These are phyloP conservation scores for Aureobasidium uvarum DNA, from an alignment of 2,329 filamentous ascomycete species.

Conservation along the genomic window DNA sequence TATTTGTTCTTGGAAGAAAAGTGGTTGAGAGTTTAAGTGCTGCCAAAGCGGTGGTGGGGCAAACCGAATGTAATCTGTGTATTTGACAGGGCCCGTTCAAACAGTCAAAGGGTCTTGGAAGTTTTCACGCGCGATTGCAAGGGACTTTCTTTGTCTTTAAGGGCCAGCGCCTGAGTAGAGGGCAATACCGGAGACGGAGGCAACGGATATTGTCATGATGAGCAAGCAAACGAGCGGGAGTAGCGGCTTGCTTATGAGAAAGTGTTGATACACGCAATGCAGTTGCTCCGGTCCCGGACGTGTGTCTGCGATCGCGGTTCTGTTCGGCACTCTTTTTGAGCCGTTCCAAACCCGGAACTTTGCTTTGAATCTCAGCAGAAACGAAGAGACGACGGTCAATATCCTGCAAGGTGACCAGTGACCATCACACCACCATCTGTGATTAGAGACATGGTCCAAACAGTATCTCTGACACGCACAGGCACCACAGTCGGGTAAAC, in stretches of 20 bases:
- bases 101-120: conserved; percentile 13
- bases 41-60: conserved; percentile 20
- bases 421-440: neutral
- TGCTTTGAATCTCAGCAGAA: neutral
- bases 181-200: conserved; percentile 13
- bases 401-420: neutral
- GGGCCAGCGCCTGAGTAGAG: neutral
- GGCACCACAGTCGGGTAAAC: neutral
- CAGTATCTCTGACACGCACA: neutral
- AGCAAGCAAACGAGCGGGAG: conserved; percentile 20
- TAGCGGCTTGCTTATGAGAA: conserved; percentile 10
- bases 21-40: conserved; percentile 14
- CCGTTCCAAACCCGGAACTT: conserved; percentile 20
- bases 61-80: neutral
- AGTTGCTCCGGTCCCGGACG: conserved; percentile 8
- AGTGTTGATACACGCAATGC: conserved; percentile 17
- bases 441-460: neutral
- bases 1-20: conserved; percentile 18
- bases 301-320: conserved; percentile 5
- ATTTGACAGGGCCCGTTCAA: conserved; percentile 10
- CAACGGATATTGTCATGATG: conserved; percentile 22
- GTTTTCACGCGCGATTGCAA: neutral
- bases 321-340: conserved; percentile 13
- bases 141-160: conserved; percentile 7
- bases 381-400: conserved; percentile 6